Evolutionary conservation across 768 basidiomycete species (phyloP).

Genomic region (Mycena rosella): DNA sequence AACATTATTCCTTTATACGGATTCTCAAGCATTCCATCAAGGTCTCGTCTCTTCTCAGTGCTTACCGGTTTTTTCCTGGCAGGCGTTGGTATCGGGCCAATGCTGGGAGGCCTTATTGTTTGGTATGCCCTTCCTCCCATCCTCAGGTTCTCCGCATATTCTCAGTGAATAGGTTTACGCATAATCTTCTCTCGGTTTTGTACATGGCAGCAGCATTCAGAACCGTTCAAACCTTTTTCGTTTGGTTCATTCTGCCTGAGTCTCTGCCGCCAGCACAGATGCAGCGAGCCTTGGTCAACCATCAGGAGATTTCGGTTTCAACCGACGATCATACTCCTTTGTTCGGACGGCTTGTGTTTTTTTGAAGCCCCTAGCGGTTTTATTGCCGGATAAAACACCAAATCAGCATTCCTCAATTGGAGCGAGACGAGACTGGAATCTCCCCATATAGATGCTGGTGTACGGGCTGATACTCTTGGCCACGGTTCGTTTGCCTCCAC

Average conservation of each 20-base stretch:
- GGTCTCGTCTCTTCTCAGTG: slow-evolving; percentile 76
- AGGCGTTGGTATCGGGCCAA: slow-evolving; percentile 86
- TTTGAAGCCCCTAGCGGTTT: slow-evolving; percentile 77
- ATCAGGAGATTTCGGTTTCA: slow-evolving; percentile 47
- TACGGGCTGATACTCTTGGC: slow-evolving; percentile 64
- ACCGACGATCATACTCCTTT: slow-evolving; percentile 32
- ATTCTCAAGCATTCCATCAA: slow-evolving; percentile 42
- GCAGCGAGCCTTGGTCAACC: slow-evolving; percentile 52
- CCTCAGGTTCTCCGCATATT: background rate
- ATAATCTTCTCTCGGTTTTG: slow-evolving; percentile 73
- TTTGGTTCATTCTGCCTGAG: slow-evolving; percentile 81
- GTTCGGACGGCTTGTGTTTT: slow-evolving; percentile 68
- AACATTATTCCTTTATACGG: background rate
- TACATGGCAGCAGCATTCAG: slow-evolving; percentile 71
- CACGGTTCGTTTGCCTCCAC: slow-evolving; percentile 52
- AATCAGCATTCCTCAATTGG: slow-evolving; percentile 41
- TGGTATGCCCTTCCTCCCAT: slow-evolving; percentile 37
- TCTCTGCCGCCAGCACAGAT: slow-evolving; percentile 71
- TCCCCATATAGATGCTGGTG: slow-evolving; percentile 66
- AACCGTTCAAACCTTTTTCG: slow-evolving; percentile 58
- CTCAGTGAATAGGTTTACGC: slow-evolving; percentile 50
- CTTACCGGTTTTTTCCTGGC: slow-evolving; percentile 74
- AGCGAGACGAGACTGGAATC: slow-evolving; percentile 71
- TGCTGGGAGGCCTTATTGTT: slow-evolving; percentile 76
- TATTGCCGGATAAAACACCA: slow-evolving; percentile 59